These are phyloP conservation scores for Ascocoryne sarcoides DNA, from an alignment of 2,329 filamentous ascomycete species.

Conservation along the genomic window DNA sequence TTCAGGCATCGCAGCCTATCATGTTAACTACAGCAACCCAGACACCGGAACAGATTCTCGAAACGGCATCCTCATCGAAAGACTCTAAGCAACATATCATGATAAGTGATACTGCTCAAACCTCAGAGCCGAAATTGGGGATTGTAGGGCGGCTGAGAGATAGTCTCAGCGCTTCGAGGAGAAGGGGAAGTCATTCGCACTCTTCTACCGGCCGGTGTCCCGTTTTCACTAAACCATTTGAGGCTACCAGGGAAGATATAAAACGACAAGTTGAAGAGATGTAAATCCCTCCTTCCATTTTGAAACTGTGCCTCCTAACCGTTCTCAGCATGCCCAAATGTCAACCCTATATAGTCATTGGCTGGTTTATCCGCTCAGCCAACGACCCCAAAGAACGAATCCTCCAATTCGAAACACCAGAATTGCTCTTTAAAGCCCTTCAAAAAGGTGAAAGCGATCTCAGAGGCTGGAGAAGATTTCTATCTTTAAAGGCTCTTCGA, in stretches of 20 bases:
- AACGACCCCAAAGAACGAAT: slow-evolving; percentile 15
- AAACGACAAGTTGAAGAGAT: slow-evolving; percentile 13
- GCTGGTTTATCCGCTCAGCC: slow-evolving; percentile 14
- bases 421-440: slow-evolving; percentile 11
- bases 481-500: slow-evolving; percentile 9
- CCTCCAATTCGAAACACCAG: slow-evolving; percentile 10
- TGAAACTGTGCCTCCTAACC: too few relatives aligned
- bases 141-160: slow-evolving; percentile 5
- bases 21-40: neutral
- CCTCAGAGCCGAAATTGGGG: slow-evolving; percentile 2
- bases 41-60: neutral
- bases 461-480: slow-evolving; percentile 8
- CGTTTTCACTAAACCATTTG: slow-evolving; percentile 9
- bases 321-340: slow-evolving; percentile 9
- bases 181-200: slow-evolving; percentile 5
- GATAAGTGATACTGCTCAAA: slow-evolving; percentile 4
- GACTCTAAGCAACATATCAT: neutral
- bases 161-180: slow-evolving; percentile 6
- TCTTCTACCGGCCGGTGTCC: slow-evolving; percentile 9
- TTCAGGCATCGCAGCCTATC: slow-evolving; percentile 3
- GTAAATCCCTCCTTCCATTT: neutral
- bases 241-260: slow-evolving; percentile 16
- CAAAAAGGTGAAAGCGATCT: slow-evolving; percentile 12
- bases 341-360: slow-evolving; percentile 16
- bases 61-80: neutral